Evolutionary conservation across 208 protist species (phyloP), one percentile per base, ranked within the genome.

Genomic region (Blastocrithidia nonstop): DNA sequence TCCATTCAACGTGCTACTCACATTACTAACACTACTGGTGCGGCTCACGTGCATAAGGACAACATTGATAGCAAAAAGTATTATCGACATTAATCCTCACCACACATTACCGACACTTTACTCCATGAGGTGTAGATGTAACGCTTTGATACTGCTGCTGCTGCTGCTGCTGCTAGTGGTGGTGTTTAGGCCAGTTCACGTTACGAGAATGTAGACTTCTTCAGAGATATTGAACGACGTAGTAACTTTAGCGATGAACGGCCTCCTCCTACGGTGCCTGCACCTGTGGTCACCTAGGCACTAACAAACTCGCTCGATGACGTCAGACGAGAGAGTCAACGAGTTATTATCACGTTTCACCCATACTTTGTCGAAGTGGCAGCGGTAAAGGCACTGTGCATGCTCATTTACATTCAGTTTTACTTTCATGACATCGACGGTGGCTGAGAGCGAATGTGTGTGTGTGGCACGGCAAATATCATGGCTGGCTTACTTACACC

Each of bases 391-490:
- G 64, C 61, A 6, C 50, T 73, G 5, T 40, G 38, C 15, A 71
- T 83, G 65, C 54, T 83, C 21, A 31, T 83, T 23, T 61, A 68
- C 32, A 37, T 83, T 25, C 73, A 83, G 26, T 83, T 78, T 43
- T 57, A 74, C 35, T 75, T 70, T 47, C 51, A 45, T 13, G 26
- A 49, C 11, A 66, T 65, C 17, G 26, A 46, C 0, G 73, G 73
- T 4, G 73, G 73, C 11, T 82, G 73, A 69, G 42, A 60, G 6
- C 59, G 73, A 13, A 51, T 82, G 4, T 71, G 58, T 19, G 43
- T 77, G n/a, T 76, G 68, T 22, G 64, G 54, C 17, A 57, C 68
- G 13, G 68, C 64, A 0, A 77, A 73, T 51, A 40, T 82, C 22
- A 71, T 82, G 45, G 61, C 52, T 15, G 68, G 67, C 0, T 49